Evolutionary conservation across 139 green algal species (phyloP).

Genomic region (Coelastrella sp.): DNA sequence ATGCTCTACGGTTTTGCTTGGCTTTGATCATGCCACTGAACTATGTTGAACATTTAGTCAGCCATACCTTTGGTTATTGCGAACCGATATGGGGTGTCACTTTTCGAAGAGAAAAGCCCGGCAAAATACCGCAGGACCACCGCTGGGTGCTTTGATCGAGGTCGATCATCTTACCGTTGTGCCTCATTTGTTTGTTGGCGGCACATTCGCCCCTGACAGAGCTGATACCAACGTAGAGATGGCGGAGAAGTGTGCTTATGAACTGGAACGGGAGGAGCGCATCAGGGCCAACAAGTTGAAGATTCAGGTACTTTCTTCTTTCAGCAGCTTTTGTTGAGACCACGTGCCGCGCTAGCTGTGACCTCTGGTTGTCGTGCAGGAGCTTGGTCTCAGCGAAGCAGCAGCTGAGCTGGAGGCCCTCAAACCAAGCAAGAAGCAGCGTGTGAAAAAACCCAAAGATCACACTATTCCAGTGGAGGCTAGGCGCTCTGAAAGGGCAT

Average conservation of each 20-base stretch:
- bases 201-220: too few relatives aligned
- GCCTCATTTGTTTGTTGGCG: too few relatives aligned
- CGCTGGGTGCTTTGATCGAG: too few relatives aligned
- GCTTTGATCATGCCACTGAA: too few relatives aligned
- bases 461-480: neutral
- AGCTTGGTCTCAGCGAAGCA: slow-evolving; percentile 44
- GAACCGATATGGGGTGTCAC: neutral
- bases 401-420: slow-evolving; percentile 11
- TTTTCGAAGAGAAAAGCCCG: neutral
- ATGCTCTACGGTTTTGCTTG: too few relatives aligned
- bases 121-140: neutral
- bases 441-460: neutral
- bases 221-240: neutral
- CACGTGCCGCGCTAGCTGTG: neutral
- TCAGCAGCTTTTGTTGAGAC: neutral
- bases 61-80: too few relatives aligned
- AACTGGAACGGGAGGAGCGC: slow-evolving; percentile 56
- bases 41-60: too few relatives aligned
- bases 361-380: slow-evolving; percentile 38
- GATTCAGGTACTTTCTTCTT: slow-evolving; percentile 54
- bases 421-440: slow-evolving; percentile 28
- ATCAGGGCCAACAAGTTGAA: slow-evolving; percentile 66
- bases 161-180: too few relatives aligned
- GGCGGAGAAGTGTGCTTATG: slow-evolving; percentile 57
- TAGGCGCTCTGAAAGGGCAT: neutral